Conservation (phyloP, 2,329 filamentous ascomycete genomes). For the Arthroderma sp. region DNA sequence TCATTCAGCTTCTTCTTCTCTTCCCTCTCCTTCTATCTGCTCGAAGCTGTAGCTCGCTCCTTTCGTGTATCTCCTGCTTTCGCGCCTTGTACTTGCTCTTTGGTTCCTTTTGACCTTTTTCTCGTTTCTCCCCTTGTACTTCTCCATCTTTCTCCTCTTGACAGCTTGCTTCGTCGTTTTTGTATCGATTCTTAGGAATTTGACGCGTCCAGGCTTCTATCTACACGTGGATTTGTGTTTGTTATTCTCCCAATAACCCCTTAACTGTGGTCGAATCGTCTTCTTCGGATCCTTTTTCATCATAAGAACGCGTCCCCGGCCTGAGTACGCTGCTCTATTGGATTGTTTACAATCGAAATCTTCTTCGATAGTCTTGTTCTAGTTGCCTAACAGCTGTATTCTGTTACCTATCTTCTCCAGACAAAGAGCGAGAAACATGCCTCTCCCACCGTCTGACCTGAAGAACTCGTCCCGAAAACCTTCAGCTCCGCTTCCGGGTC, state of each 20-base stretch:
- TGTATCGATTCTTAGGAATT: too few species aligned
- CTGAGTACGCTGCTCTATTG: neutral
- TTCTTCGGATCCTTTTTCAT: too few species aligned
- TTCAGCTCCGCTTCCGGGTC: conserved; percentile 12
- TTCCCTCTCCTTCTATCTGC: conserved; percentile 5
- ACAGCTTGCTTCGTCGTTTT: neutral
- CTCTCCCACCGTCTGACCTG: conserved; percentile 16
- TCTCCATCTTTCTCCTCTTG: neutral
- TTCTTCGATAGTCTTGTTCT: too few species aligned
- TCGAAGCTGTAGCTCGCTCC: conserved; percentile 6
- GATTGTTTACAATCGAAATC: neutral
- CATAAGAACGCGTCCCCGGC: too few species aligned
- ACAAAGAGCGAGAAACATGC: conserved; percentile 14
- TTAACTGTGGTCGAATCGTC: too few species aligned
- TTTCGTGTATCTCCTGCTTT: conserved; percentile 7
- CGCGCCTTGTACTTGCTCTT: neutral
- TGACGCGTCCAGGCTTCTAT: too few species aligned
- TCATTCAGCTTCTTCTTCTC: conserved; percentile 5
- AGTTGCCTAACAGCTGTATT: neutral
- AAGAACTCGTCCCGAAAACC: conserved; percentile 15
- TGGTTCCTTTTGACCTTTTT: neutral
- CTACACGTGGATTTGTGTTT: too few species aligned
- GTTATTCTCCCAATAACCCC: too few species aligned
- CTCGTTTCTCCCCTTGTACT: neutral
- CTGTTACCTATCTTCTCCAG: neutral